phyloP scores from a whole-genome alignment of 2,329 filamentous ascomycete genomes.

The Ceratocystis huliohia region DNA sequence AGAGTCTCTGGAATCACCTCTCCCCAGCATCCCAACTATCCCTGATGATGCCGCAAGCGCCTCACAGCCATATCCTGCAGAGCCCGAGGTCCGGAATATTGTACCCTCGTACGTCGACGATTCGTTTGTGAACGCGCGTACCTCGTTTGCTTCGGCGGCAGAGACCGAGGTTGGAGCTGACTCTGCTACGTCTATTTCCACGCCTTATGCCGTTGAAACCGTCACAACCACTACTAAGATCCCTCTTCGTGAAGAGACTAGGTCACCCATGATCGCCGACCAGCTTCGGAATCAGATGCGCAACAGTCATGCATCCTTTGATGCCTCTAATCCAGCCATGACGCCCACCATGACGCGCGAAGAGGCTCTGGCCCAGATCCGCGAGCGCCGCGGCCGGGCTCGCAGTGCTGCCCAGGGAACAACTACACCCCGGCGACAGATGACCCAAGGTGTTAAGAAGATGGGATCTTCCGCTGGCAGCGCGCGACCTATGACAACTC shows the following conservation, averaged over 20 bases:
- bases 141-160: slow-evolving; percentile 29
- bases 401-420: slow-evolving; percentile 51
- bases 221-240: slow-evolving; percentile 40
- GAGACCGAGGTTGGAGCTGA: not conserved
- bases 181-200: not conserved
- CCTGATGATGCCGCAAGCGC: slow-evolving; percentile 16
- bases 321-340: slow-evolving; percentile 44
- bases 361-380: slow-evolving; percentile 62
- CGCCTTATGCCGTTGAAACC: slow-evolving; percentile 30
- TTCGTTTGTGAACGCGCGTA: slow-evolving; percentile 26
- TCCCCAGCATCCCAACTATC: slow-evolving; percentile 16
- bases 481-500: slow-evolving; percentile 8
- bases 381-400: slow-evolving; percentile 57
- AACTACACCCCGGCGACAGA: slow-evolving; percentile 31
- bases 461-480: slow-evolving; percentile 9
- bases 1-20: not conserved
- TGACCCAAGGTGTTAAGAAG: slow-evolving; percentile 11
- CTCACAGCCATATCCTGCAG: slow-evolving; percentile 20
- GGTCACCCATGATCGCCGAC: slow-evolving; percentile 20
- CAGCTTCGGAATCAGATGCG: slow-evolving; percentile 12
- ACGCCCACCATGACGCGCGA: slow-evolving; percentile 58
- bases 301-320: slow-evolving; percentile 32
- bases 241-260: slow-evolving; percentile 37
- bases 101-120: slow-evolving; percentile 27
- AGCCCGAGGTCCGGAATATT: slow-evolving; percentile 24